Percentiles rank a stretch among this genome's conserved stretches.
Conservation (phyloP, 352 stramenopile genomes). For the Phytophthora pinifolia region DNA sequence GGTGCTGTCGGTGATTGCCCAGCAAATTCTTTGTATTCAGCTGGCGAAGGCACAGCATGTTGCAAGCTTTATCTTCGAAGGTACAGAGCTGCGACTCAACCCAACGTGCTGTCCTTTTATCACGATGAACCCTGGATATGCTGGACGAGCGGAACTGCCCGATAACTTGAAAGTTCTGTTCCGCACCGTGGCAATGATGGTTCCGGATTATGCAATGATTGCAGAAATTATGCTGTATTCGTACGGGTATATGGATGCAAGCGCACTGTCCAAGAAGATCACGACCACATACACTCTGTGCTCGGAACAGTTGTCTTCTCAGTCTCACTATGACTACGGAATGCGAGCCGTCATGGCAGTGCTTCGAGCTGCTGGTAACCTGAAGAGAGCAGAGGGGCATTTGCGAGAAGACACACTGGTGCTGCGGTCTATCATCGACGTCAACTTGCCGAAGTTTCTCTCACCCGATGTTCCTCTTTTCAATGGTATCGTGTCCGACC, state of each 20-base stretch:
- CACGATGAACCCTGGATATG: constrained; percentile 93
- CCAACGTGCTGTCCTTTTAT: constrained; percentile 92
- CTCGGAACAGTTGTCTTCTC: constrained; percentile 93
- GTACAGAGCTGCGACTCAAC: constrained; percentile 88
- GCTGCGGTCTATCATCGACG: constrained; percentile 92
- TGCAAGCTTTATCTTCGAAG: constrained; percentile 91
- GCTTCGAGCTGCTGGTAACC: constrained; percentile 91
- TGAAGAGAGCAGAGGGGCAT: constrained; percentile 83
- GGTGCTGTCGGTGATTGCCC: constrained; percentile 91
- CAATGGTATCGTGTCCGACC: constrained; percentile 92
- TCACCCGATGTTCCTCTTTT: constrained; percentile 94
- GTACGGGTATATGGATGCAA: constrained; percentile 92
- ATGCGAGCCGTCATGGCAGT: constrained; percentile 95
- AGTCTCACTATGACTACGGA: constrained; percentile 96
- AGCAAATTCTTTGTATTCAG: constrained; percentile 93
- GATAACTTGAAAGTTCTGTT: constrained; percentile 95
- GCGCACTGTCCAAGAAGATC: constrained; percentile 92
- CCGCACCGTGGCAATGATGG: constrained; percentile 93
- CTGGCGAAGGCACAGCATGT: constrained; percentile 80
- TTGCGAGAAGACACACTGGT: constrained; percentile 89
- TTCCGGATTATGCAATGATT: constrained; percentile 93
- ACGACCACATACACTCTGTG: constrained; percentile 94
- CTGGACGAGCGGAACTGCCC: constrained; percentile 86
- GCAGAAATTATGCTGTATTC: constrained; percentile 95
- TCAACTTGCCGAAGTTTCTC: constrained; percentile 94